These are phyloP conservation scores for Cystobasidium ongulense DNA, from an alignment of 768 basidiomycete species.

Conservation along the genomic window DNA sequence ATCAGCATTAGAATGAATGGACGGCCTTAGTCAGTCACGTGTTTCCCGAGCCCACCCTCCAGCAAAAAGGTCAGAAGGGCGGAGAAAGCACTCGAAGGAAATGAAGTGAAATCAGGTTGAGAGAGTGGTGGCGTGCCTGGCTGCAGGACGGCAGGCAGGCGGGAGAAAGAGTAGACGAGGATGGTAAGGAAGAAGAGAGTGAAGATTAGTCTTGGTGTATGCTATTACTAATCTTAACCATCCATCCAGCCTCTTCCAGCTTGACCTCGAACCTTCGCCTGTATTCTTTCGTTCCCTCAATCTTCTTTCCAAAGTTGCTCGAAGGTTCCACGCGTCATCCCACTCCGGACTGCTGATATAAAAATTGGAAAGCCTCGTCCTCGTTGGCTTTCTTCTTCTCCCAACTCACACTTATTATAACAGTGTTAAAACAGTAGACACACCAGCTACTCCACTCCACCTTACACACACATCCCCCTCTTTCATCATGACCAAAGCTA, in stretches of 20 bases:
- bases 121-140: too few relatives aligned
- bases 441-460: not conserved
- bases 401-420: not conserved
- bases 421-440: not conserved
- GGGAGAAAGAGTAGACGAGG: too few relatives aligned
- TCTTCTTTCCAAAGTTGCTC: constrained; percentile 2
- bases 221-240: not conserved
- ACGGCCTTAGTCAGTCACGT: too few relatives aligned
- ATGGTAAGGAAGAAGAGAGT: too few relatives aligned
- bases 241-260: not conserved
- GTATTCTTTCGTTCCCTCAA: not conserved
- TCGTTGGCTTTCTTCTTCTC: not conserved
- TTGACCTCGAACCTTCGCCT: not conserved
- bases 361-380: not conserved
- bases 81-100: too few relatives aligned
- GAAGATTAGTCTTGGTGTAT: too few relatives aligned
- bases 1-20: too few relatives aligned
- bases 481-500: not conserved
- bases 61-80: too few relatives aligned
- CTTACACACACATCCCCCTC: not conserved
- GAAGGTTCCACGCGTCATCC: constrained; percentile 15
- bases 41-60: too few relatives aligned
- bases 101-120: too few relatives aligned
- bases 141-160: too few relatives aligned
- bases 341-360: not conserved